These are phyloP conservation scores for Elsinoe perseae DNA, from an alignment of 2,329 filamentous ascomycete genomes.

Conservation along the genomic window DNA sequence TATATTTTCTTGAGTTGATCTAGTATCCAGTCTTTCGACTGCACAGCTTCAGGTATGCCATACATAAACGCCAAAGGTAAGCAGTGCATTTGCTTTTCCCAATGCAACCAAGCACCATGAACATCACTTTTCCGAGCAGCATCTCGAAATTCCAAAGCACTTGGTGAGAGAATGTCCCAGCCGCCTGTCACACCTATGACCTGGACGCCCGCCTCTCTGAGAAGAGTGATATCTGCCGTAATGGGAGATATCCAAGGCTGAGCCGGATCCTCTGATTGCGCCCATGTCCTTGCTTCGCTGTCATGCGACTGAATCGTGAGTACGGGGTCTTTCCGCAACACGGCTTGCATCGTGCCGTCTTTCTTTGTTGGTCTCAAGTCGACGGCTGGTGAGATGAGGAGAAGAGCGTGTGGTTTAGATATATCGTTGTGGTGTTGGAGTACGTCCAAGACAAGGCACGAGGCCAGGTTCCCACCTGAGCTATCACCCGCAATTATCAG, in stretches of 20 bases:
- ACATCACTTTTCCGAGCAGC: conserved; percentile 39
- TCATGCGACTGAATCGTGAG: conserved; percentile 38
- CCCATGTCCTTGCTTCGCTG: conserved; percentile 38
- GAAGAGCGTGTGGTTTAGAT: conserved; percentile 31
- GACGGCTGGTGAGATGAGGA: conserved; percentile 44
- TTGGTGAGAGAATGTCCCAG: conserved; percentile 47
- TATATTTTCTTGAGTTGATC: conserved; percentile 21
- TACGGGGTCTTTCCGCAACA: conserved; percentile 39
- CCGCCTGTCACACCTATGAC: conserved; percentile 48
- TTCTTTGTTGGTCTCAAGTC: conserved; percentile 37
- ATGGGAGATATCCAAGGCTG: conserved; percentile 46
- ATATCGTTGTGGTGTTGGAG: conserved; percentile 27
- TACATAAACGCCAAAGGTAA: conserved; percentile 47
- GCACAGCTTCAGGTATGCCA: conserved; percentile 40
- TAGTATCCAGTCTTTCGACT: conserved; percentile 41
- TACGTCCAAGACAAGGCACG: conserved; percentile 36
- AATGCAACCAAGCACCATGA: conserved; percentile 49
- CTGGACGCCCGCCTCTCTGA: conserved; percentile 37
- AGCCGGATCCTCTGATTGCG: conserved; percentile 32
- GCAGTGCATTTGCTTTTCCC: conserved; percentile 55
- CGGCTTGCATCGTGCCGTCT: not conserved
- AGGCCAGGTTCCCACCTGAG: conserved; percentile 47
- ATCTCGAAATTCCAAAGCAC: conserved; percentile 43
- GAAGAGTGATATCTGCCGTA: conserved; percentile 33
- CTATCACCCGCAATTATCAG: conserved; percentile 49